Percentiles rank a stretch among this genome's conserved stretches.
Conservation (phyloP, 306 rosid genomes). For the Mucuna pruriens region DNA sequence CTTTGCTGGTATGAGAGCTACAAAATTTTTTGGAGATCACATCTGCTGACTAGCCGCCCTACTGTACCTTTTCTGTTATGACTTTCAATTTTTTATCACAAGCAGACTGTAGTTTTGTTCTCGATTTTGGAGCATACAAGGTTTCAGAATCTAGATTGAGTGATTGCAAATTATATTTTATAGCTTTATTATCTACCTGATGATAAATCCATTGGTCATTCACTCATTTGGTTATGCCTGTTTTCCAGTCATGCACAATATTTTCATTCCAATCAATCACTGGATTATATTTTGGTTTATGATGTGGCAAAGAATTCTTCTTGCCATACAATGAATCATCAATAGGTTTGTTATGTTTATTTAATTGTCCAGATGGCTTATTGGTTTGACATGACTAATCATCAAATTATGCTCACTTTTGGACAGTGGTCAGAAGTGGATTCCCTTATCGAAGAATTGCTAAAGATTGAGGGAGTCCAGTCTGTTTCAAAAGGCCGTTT, state of each 20-base stretch:
- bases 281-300: background rate
- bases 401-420: slow-evolving; percentile 32
- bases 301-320: slow-evolving; percentile 9
- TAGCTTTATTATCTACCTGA: background rate
- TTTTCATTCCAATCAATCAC: slow-evolving; percentile 21
- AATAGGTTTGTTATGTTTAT: slow-evolving; percentile 16
- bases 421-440: slow-evolving; percentile 93
- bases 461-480: slow-evolving; percentile 71
- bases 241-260: background rate
- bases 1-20: background rate
- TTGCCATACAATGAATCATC: slow-evolving; percentile 26
- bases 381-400: slow-evolving; percentile 28
- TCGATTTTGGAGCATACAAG: slow-evolving; percentile 10
- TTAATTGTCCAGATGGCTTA: slow-evolving; percentile 8
- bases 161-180: background rate
- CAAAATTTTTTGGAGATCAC: background rate
- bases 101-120: slow-evolving; percentile 1
- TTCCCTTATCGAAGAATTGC: slow-evolving; percentile 75
- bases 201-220: slow-evolving; percentile 19
- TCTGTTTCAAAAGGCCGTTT: slow-evolving; percentile 84
- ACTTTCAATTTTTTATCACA: background rate
- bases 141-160: background rate
- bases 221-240: slow-evolving; percentile 18
- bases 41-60: background rate
- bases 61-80: background rate